Evolutionary conservation across 106 monocot species (phyloP).

Genomic region (Dendrobium nobile): DNA sequence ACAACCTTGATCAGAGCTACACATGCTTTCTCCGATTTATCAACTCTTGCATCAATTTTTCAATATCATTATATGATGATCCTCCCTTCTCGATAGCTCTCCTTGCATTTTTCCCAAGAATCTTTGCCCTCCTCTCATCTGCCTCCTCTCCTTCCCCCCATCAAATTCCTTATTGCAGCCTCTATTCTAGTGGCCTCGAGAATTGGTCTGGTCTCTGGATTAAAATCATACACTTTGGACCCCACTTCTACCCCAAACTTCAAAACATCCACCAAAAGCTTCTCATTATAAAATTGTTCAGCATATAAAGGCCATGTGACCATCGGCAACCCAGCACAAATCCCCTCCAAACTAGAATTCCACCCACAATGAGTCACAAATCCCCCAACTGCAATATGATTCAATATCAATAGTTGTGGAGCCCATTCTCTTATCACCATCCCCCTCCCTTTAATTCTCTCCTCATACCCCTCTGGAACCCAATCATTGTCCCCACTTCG

Average conservation of each 20-base stretch:
- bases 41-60: too few species aligned
- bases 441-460: too few species aligned
- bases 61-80: slow-evolving; percentile 5
- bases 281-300: slow-evolving; percentile 43
- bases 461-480: too few species aligned
- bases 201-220: slow-evolving; percentile 4
- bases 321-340: slow-evolving; percentile 43
- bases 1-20: too few species aligned
- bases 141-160: slow-evolving; percentile 16
- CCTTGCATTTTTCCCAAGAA: too few species aligned
- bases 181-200: slow-evolving; percentile 20
- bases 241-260: slow-evolving; percentile 19
- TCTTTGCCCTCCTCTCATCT: slow-evolving; percentile 18
- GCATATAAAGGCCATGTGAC: slow-evolving; percentile 45
- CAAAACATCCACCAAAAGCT: slow-evolving; percentile 36
- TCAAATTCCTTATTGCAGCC: slow-evolving; percentile 33
- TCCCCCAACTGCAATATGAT: too few species aligned
- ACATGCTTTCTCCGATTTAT: too few species aligned
- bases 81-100: slow-evolving; percentile 23
- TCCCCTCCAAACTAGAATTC: slow-evolving; percentile 52
- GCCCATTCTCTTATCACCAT: too few species aligned
- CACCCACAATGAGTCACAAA: slow-evolving; percentile 57
- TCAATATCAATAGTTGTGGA: too few species aligned
- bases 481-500: too few species aligned
- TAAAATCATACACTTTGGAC: too few species aligned